These are phyloP conservation scores for Crithidia sp. DNA, from an alignment of 208 protist species.

Conservation along the genomic window DNA sequence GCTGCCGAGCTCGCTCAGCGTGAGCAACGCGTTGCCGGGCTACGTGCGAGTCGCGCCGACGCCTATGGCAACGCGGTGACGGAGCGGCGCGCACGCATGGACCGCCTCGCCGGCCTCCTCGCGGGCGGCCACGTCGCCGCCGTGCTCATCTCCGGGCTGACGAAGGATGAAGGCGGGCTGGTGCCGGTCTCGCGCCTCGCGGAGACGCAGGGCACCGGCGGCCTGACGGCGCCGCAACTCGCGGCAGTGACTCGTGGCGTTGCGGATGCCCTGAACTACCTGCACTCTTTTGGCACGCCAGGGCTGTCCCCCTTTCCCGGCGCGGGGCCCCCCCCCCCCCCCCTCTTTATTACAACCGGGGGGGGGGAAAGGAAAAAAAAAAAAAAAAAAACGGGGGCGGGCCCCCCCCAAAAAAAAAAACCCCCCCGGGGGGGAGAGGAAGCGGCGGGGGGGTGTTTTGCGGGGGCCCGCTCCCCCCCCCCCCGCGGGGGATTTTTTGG, in stretches of 20 bases:
- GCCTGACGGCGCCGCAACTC: conserved; percentile 8
- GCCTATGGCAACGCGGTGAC: not conserved
- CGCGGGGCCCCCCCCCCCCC: no score
- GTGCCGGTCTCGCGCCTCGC: not conserved
- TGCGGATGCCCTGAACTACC: conserved; percentile 6
- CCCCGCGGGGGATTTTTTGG: no score
- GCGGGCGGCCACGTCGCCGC: not conserved
- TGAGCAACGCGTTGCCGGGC: conserved; percentile 13
- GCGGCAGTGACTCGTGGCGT: conserved; percentile 6
- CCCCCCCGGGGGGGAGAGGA: no score
- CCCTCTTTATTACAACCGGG: no score
- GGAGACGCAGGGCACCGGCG: not conserved
- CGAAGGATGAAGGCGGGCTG: not conserved
- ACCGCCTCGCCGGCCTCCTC: conserved; percentile 2
- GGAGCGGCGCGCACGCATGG: conserved; percentile 8
- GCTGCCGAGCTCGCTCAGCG: not conserved
- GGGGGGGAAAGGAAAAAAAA: no score
- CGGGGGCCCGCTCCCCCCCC: no score
- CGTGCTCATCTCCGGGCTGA: conserved; percentile 15
- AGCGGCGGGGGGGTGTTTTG: no score
- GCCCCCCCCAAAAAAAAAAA: no score
- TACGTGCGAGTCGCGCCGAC: conserved; percentile 1
- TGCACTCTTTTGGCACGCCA: conserved; percentile 5
- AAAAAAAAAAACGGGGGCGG: no score
- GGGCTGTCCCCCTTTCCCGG: not conserved